Conservation (phyloP, 2,329 filamentous ascomycete genomes). For the Trichoderma sp. region DNA sequence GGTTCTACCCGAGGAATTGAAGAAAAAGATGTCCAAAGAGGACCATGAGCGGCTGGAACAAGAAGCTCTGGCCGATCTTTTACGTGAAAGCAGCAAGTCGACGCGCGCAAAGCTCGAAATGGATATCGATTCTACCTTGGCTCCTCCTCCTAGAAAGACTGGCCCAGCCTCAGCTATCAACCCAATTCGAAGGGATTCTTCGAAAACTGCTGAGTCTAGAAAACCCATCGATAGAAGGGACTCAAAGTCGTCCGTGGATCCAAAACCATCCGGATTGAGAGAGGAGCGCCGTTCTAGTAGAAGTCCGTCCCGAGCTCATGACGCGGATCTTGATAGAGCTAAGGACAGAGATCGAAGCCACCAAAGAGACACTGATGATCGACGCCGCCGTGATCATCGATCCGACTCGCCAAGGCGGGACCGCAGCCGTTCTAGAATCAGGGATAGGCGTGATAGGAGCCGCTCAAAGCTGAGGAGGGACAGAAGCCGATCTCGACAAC, state of each 20-base stretch:
- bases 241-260: constrained; percentile 36
- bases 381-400: constrained; percentile 42
- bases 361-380: constrained; percentile 38
- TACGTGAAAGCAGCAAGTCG: constrained; percentile 61
- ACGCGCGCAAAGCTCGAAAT: constrained; percentile 56
- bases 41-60: constrained; percentile 61
- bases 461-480: constrained; percentile 45
- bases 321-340: constrained; percentile 37
- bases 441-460: constrained; percentile 44
- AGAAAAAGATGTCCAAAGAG: constrained; percentile 61
- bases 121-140: constrained; percentile 60
- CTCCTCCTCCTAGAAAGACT: constrained; percentile 58
- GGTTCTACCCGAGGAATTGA: constrained; percentile 50
- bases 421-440: constrained; percentile 40
- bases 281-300: constrained; percentile 42
- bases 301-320: constrained; percentile 40
- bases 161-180: constrained; percentile 62
- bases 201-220: constrained; percentile 49
- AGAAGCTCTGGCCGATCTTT: constrained; percentile 60
- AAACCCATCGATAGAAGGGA: constrained; percentile 45
- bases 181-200: constrained; percentile 54
- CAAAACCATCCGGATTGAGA: constrained; percentile 34
- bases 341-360: constrained; percentile 38
- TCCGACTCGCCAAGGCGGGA: constrained; percentile 47
- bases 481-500: constrained; percentile 46